Conservation (phyloP, 1,139 yeast genomes). For the Pichia sp. region DNA sequence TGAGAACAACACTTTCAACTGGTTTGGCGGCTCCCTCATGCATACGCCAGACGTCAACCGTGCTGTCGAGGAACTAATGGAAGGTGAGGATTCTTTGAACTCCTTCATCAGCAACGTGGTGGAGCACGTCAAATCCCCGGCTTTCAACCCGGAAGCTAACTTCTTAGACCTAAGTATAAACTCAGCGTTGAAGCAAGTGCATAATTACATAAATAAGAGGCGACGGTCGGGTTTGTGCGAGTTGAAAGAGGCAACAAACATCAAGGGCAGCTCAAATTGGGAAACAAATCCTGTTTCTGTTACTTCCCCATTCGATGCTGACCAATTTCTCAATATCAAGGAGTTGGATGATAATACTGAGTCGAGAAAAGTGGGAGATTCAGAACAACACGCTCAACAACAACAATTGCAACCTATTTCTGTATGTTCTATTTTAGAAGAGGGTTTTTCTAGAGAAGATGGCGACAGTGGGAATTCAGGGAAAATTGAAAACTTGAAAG, state of each 20-base stretch:
- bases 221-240: conserved; percentile 4
- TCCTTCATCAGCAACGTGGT: conserved; percentile 17
- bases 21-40: not conserved
- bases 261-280: not conserved
- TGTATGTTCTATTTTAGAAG: not conserved
- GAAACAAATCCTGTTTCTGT: not conserved
- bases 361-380: not conserved
- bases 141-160: conserved; percentile 18
- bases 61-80: conserved; percentile 14
- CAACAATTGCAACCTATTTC: no score
- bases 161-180: conserved; percentile 15
- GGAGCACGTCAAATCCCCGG: conserved; percentile 22
- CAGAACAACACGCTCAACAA: no score
- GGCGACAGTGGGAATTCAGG: no score
- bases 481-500: not conserved
- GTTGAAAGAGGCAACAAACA: not conserved
- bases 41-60: conserved; percentile 4
- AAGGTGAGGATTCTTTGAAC: conserved; percentile 7
- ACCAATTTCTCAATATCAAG: not conserved
- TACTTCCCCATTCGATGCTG: not conserved
- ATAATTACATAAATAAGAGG: not conserved
- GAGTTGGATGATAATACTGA: not conserved
- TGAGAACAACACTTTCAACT: not conserved
- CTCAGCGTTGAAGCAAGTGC: conserved; percentile 11
- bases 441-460: no score